These are phyloP conservation scores for Wickerhamiella cacticola DNA, from an alignment of 805 yeast species.

Conservation along the genomic window DNA sequence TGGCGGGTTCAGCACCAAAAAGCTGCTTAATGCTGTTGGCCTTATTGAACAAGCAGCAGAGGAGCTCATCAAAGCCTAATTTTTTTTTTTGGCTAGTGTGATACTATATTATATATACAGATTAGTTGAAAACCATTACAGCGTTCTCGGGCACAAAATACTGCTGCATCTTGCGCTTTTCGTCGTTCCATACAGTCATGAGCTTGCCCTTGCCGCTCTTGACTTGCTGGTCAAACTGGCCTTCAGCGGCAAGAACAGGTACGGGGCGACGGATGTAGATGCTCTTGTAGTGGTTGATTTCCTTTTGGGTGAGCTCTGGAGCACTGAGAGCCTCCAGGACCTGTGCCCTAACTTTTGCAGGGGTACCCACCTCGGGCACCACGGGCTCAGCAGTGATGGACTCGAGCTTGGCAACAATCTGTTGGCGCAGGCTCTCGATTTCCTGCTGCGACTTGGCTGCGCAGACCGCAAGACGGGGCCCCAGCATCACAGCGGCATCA, in stretches of 20 bases:
- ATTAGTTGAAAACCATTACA: constrained; percentile 19
- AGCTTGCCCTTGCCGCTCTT: constrained; percentile 40
- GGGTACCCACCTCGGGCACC: constrained; percentile 23
- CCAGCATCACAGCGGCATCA: constrained; percentile 26
- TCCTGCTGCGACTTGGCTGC: constrained; percentile 8
- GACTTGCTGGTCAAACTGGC: constrained; percentile 26
- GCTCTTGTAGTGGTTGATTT: constrained; percentile 34
- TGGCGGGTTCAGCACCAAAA: constrained; percentile 32
- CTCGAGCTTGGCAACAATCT: constrained; percentile 19
- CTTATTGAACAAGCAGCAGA: constrained; percentile 36
- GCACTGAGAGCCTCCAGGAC: constrained; percentile 35
- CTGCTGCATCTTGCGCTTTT: constrained; percentile 39
- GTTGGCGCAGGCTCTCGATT: constrained; percentile 1
- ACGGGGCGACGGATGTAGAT: constrained; percentile 44
- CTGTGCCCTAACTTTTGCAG: constrained; percentile 32
- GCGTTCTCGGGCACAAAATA: constrained; percentile 30
- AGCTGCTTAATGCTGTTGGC: constrained; percentile 41
- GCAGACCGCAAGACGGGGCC: constrained; percentile 29
- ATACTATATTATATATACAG: constrained; percentile 23
- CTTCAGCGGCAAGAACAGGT: constrained; percentile 38
- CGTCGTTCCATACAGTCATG: constrained; percentile 51
- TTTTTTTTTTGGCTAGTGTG: no score
- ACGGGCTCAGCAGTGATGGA: constrained; percentile 16
- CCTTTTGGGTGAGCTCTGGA: constrained; percentile 28
- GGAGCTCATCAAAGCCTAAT: background rate